Base-by-base conservation (phyloP, 768 basidiomycete species). In the Russula griseocarnosa region DNA sequence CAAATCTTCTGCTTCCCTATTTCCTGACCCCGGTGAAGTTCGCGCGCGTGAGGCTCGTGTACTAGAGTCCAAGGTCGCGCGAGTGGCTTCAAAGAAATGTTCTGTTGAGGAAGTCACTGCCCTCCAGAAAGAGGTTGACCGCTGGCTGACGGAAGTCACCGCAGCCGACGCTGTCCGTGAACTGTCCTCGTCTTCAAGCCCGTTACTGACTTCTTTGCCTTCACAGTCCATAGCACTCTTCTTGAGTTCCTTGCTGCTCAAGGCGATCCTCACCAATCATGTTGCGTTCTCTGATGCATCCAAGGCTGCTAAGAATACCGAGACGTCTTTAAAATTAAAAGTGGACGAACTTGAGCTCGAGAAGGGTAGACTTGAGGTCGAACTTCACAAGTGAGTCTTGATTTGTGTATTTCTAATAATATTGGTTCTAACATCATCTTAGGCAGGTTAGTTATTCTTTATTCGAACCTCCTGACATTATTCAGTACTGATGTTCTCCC, bases 261-360 rank as follows among this genome's bases (percentile, higher is more conserved):
- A 87, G 67, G 90, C 90, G 60, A 92, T 92, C 73, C 82, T 92
- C 62, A 82, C 88, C 77, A 92, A 92, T 71, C 87, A 91, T 73
- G 77, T 84, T 55, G 87, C 89, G 69, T 88, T 91, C 76, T 87
- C 86, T 40, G 90, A 92, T 72, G 83, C 84, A 64, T 85, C 81
- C 73, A 88, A 86, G 77, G 74, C 77, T 68, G 82, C 88, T 51
- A 89, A 86, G 74, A 76, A 73, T 62, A 75, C 81, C 59, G 89
- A 92, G 77, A 75, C 78, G 56, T 79, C 76, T 66, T 78, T 89
- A 71, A 86, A 82, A 76, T 77, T 78, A 69, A 84, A 84, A 75
- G 74, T 91, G 50, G 86, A 89, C 66, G 85, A 86, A 70, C 76
- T 83, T 66, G 84, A 90, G 76, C 71, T 76, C 63, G 74, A 77